Conservation (phyloP, 495 filamentous ascomycete genomes). For the Trichoderma parareesei region DNA sequence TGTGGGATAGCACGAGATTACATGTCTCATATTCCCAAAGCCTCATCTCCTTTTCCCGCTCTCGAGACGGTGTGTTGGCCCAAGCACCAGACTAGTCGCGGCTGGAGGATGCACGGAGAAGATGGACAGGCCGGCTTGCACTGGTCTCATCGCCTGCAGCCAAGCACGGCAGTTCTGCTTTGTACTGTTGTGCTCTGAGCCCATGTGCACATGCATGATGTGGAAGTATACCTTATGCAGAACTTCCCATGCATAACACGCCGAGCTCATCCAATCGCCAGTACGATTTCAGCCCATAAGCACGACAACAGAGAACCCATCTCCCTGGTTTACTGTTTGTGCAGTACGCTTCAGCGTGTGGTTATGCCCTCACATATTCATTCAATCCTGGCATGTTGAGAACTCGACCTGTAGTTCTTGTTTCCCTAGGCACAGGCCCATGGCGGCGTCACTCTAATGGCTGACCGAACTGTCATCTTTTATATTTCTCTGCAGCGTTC, state of each 20-base stretch:
- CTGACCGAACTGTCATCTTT: background rate
- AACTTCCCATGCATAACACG: background rate
- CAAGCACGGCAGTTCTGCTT: background rate
- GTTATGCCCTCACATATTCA: background rate
- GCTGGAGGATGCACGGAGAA: background rate
- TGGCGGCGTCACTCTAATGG: background rate
- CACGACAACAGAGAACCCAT: background rate
- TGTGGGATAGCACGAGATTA: background rate
- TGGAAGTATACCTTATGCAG: background rate
- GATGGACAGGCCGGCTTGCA: background rate
- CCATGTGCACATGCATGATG: background rate
- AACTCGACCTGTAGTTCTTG: background rate
- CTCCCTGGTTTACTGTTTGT: background rate
- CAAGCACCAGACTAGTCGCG: background rate
- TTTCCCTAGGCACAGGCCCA: background rate
- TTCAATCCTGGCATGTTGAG: background rate
- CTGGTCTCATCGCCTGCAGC: background rate
- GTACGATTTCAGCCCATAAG: background rate
- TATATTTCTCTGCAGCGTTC: background rate
- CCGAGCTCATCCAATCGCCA: background rate
- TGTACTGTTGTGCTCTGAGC: background rate
- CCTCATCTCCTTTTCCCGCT: background rate
- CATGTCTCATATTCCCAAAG: background rate
- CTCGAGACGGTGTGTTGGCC: conserved; percentile 5
- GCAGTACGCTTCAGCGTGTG: background rate